Percentiles rank a stretch among this genome's conserved stretches.
Evolutionary conservation across 148 eudicot species (phyloP).

Genomic region (Arbutus unedo): DNA sequence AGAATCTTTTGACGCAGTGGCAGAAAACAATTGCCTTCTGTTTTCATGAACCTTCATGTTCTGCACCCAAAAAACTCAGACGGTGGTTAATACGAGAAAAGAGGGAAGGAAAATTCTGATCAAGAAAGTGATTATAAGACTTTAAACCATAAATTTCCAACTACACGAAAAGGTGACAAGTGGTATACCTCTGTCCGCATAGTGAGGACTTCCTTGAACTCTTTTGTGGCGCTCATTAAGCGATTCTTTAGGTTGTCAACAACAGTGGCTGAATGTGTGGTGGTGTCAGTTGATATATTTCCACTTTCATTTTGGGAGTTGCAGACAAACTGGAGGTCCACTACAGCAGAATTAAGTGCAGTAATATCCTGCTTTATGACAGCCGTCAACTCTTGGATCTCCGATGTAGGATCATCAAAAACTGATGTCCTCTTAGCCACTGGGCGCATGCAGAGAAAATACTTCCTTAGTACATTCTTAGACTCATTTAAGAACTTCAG

Average conservation of each 20-base stretch:
- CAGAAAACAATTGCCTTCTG: constrained; percentile 59
- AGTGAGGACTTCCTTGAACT: constrained; percentile 72
- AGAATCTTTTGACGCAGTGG: constrained; percentile 49
- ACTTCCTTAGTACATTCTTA: not conserved
- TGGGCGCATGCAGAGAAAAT: constrained; percentile 18
- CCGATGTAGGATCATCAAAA: constrained; percentile 62
- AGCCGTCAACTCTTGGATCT: constrained; percentile 67
- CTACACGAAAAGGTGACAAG: not conserved
- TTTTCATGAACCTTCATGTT: constrained; percentile 58
- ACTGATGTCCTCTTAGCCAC: constrained; percentile 75
- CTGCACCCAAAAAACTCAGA: constrained; percentile 28
- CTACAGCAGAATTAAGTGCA: constrained; percentile 63
- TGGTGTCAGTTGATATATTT: constrained; percentile 52
- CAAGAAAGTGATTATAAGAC: not conserved
- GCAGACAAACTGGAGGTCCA: constrained; percentile 64
- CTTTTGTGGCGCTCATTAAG: constrained; percentile 62
- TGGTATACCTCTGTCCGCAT: constrained; percentile 65
- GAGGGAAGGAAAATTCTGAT: not conserved
- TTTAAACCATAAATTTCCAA: not conserved
- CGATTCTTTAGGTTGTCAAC: constrained; percentile 70
- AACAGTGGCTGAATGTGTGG: constrained; percentile 65
- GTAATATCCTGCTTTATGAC: constrained; percentile 74
- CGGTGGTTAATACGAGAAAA: not conserved
- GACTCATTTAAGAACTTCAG: not conserved
- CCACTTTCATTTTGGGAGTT: constrained; percentile 60